Base-by-base conservation (phyloP, 495 filamentous ascomycete species). In the Penicillium crystallinum region DNA sequence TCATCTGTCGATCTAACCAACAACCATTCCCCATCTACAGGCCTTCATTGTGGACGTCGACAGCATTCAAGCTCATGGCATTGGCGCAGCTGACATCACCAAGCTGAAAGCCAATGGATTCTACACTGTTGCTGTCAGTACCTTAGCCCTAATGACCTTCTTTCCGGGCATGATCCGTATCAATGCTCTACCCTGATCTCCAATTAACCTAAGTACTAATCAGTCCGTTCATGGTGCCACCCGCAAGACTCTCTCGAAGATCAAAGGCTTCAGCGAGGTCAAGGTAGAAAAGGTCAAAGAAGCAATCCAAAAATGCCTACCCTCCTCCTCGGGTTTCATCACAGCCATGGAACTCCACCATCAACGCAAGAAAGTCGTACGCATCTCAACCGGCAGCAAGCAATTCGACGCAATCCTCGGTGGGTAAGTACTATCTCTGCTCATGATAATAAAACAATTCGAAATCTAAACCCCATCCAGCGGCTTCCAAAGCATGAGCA, bases 211-310 rank as follows among this genome's bases (percentile, higher is more conserved):
- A 37, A 34, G 10, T 14, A 49, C 19, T 21, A 6, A 45, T 17
- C 47, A 87, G 87, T 80, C 82, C 39, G 81, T 89, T 34, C 78
- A 86, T 57, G 73, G 77, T 15, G 81, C 84, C 15, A 88, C 85
- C 6, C 77, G 83, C 33, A 81, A 77, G 54, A 83, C 74, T 25
- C 74, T 90, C 29, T 65, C 85, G 49, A 89, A 86, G 63, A 88
- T 90, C 64, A 88, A 87, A 62, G 87, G 87, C 6, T 89, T 90
- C 68, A 89, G 85, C 48, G 88, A 91, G 61, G 76, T 84, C 59
- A 90, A 90, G 66, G 88, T 90, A 11, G 88, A 90, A 52, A 90
- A 89, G 63, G 75, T 91, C 63, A 90, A 89, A 61, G 87, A 90
- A 56, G 87, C 87, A 18, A 78, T 85, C 34, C 73, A 77, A 52